These are phyloP conservation scores for Sextonia rubra DNA, from an alignment of 164 flowering plant genomes.

Conservation along the genomic window DNA sequence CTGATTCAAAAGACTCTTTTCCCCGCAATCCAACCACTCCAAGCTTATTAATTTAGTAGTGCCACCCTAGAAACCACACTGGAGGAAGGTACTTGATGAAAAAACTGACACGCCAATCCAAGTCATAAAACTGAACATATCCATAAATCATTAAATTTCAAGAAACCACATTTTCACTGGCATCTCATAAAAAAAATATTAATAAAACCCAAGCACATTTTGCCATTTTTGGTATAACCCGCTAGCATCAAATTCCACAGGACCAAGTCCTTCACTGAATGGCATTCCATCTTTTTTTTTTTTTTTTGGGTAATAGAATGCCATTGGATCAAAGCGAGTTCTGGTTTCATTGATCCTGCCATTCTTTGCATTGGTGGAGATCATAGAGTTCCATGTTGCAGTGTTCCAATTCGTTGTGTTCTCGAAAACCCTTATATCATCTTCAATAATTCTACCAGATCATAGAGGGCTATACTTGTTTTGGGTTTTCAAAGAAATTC, in stretches of 20 bases:
- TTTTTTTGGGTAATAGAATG: no score
- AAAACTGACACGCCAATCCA: neutral
- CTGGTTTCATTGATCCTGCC: slow-evolving; percentile 9
- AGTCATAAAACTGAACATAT: slow-evolving; percentile 2
- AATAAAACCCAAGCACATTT: neutral
- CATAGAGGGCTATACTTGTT: neutral
- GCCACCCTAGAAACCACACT: slow-evolving; percentile 19
- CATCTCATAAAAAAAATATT: neutral
- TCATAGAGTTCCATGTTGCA: slow-evolving; percentile 18
- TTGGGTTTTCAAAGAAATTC: no score
- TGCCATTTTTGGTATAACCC: slow-evolving; percentile 3
- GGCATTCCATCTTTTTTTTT: neutral
- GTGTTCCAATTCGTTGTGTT: slow-evolving; percentile 10
- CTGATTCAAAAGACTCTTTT: slow-evolving; percentile 7
- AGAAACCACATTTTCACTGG: slow-evolving; percentile 9
- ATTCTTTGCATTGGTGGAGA: slow-evolving; percentile 17
- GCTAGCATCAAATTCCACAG: slow-evolving; percentile 4
- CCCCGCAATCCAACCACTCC: slow-evolving; percentile 5
- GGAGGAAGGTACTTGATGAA: slow-evolving; percentile 4
- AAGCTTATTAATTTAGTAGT: slow-evolving; percentile 11
- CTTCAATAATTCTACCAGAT: neutral
- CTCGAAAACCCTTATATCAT: no score
- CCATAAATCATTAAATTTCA: slow-evolving; percentile 13
- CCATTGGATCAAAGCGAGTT: slow-evolving; percentile 5
- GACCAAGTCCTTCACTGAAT: neutral